Percentiles rank a stretch among this genome's conserved stretches.
Conservation (phyloP, 1,139 yeast genomes). For the Lodderomyces margitis region DNA sequence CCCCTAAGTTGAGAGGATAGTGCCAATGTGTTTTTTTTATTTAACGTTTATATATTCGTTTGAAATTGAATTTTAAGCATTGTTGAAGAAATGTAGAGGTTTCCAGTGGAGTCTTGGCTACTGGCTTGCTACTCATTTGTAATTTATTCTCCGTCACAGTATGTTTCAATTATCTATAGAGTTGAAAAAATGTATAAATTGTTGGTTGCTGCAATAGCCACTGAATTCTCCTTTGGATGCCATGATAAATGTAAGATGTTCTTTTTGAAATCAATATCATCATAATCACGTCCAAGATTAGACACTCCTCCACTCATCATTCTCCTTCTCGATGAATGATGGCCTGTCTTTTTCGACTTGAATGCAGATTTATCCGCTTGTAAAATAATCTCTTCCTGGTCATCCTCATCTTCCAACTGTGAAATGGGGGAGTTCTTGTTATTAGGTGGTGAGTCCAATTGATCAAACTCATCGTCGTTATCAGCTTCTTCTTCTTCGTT, state of each 20-base stretch:
- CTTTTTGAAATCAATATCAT: slow-evolving; percentile 90
- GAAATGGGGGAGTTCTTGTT: slow-evolving; percentile 33
- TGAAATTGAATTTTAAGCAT: neutral
- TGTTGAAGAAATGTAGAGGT: neutral
- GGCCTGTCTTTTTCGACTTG: slow-evolving; percentile 64
- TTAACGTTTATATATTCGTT: slow-evolving; percentile 2
- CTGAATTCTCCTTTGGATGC: slow-evolving; percentile 97
- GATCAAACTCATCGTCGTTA: slow-evolving; percentile 39
- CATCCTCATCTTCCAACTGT: slow-evolving; percentile 38
- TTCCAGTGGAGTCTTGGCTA: too few relatives aligned
- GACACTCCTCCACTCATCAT: slow-evolving; percentile 40
- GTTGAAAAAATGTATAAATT: slow-evolving; percentile 81
- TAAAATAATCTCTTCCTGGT: slow-evolving; percentile 70
- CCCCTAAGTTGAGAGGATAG: too few relatives aligned
- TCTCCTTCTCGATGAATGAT: slow-evolving; percentile 39
- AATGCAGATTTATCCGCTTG: slow-evolving; percentile 99
- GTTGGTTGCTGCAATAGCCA: slow-evolving; percentile 98
- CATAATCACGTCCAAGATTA: slow-evolving; percentile 52
- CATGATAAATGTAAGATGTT: slow-evolving; percentile 94
- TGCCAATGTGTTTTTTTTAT: neutral
- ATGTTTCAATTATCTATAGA: slow-evolving; percentile 40
- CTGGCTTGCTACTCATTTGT: neutral
- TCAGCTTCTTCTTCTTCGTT: slow-evolving; percentile 27
- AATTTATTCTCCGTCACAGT: too few relatives aligned
- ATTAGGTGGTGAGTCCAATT: slow-evolving; percentile 41